Evolutionary conservation across 169 alveolate genomes (phyloP).

Genomic region (Plasmodium sp.): DNA sequence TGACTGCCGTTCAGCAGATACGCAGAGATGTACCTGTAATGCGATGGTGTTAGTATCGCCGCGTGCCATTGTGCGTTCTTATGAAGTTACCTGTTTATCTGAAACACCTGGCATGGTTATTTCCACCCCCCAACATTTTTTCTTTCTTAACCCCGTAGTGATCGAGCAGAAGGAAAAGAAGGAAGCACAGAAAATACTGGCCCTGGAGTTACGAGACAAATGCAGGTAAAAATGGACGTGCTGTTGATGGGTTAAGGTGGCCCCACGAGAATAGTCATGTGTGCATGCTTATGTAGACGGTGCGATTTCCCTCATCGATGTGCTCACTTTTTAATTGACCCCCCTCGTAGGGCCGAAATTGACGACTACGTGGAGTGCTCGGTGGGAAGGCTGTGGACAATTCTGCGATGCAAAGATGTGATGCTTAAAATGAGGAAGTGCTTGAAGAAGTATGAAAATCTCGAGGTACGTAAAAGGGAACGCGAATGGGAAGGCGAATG

Average conservation of each 20-base stretch:
- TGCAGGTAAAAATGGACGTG: conserved; percentile 38
- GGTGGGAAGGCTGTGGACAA: conserved; percentile 70
- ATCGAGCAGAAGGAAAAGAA: conserved; percentile 71
- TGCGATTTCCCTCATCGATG: background rate
- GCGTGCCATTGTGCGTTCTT: background rate
- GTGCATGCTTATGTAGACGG: background rate
- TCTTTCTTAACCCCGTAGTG: background rate
- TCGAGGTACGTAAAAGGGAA: conserved; percentile 26
- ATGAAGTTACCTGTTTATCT: background rate
- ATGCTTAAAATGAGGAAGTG: conserved; percentile 66
- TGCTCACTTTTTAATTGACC: background rate
- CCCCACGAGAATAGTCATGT: background rate
- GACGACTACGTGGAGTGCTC: conserved; percentile 73
- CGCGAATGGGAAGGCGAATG: background rate
- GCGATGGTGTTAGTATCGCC: background rate
- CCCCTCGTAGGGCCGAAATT: conserved; percentile 52
- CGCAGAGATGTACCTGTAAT: background rate
- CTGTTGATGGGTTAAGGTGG: background rate
- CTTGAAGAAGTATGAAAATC: conserved; percentile 60
- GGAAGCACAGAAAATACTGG: conserved; percentile 69
- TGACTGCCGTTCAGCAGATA: background rate
- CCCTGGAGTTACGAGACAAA: conserved; percentile 64
- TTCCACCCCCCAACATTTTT: background rate
- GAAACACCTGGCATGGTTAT: background rate
- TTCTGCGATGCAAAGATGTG: conserved; percentile 65